Evolutionary conservation across 2,329 filamentous ascomycete species (phyloP).

Genomic region (Amauroascus niger): DNA sequence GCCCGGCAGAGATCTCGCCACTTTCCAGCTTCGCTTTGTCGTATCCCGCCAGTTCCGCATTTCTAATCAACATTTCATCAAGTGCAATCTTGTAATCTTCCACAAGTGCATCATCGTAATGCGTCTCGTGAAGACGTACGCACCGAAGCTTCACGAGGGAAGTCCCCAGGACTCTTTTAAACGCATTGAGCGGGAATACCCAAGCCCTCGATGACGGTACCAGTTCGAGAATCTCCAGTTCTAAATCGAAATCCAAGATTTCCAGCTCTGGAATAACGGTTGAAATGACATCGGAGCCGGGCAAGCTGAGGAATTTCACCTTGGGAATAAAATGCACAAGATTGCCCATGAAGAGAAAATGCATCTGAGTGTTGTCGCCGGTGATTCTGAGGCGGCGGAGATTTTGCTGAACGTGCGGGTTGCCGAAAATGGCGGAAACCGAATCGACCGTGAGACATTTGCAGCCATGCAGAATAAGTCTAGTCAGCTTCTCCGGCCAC

Average conservation of each 20-base stretch:
- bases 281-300: slow-evolving; percentile 25
- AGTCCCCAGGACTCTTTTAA: slow-evolving; percentile 20
- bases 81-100: slow-evolving; percentile 22
- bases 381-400: slow-evolving; percentile 21
- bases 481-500: slow-evolving; percentile 23
- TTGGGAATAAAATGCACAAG: slow-evolving; percentile 16
- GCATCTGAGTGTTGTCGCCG: not conserved
- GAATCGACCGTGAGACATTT: not conserved
- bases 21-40: slow-evolving; percentile 12
- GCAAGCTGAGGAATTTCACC: slow-evolving; percentile 25
- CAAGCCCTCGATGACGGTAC: slow-evolving; percentile 18
- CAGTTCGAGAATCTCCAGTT: slow-evolving; percentile 26
- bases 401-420: slow-evolving; percentile 16
- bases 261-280: slow-evolving; percentile 20
- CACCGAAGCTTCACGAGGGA: slow-evolving; percentile 23
- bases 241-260: slow-evolving; percentile 13
- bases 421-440: slow-evolving; percentile 22
- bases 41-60: slow-evolving; percentile 14
- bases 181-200: slow-evolving; percentile 19
- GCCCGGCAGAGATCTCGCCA: slow-evolving; percentile 7
- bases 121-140: slow-evolving; percentile 24
- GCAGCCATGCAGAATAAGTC: slow-evolving; percentile 19
- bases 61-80: slow-evolving; percentile 22
- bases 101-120: slow-evolving; percentile 14
- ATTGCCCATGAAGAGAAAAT: slow-evolving; percentile 17